A percentile compares a stretch with the other conserved stretches of the same genome.
These are phyloP conservation scores for Tuber calosporum DNA, from an alignment of 495 filamentous ascomycete genomes.

Conservation along the genomic window DNA sequence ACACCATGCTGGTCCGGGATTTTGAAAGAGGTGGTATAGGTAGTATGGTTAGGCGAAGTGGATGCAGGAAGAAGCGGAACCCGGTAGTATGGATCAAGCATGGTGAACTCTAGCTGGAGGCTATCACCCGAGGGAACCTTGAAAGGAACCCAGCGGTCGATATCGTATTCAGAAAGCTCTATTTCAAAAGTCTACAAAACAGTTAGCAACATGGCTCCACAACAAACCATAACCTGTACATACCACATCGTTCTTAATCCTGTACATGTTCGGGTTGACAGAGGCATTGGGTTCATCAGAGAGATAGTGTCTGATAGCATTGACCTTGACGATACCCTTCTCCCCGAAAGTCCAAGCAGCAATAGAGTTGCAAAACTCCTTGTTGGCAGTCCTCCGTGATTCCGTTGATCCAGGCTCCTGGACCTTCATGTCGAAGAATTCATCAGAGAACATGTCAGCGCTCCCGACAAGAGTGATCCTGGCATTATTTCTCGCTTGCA, in stretches of 20 bases:
- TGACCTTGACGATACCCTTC: slow-evolving; percentile 77
- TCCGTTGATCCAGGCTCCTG: slow-evolving; percentile 53
- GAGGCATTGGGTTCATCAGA: slow-evolving; percentile 48
- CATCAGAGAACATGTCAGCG: slow-evolving; percentile 75
- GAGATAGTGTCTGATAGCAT: slow-evolving; percentile 72
- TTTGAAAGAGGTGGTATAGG: slow-evolving; percentile 68
- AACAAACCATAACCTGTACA: slow-evolving; percentile 43
- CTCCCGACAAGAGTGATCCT: slow-evolving; percentile 81
- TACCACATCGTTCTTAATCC: slow-evolving; percentile 95
- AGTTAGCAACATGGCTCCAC: slow-evolving; percentile 34
- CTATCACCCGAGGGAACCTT: slow-evolving; percentile 58
- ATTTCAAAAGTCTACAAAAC: slow-evolving; percentile 67
- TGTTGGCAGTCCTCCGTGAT: slow-evolving; percentile 62
- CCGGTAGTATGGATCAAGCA: slow-evolving; percentile 98
- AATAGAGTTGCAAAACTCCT: slow-evolving; percentile 75
- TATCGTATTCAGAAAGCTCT: slow-evolving; percentile 74
- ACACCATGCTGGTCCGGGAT: slow-evolving; percentile 95
- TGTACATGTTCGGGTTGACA: slow-evolving; percentile 80
- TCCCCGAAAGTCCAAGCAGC: slow-evolving; percentile 92
- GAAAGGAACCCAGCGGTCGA: slow-evolving; percentile 66
- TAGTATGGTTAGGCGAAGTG: slow-evolving; percentile 59
- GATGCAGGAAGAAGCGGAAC: slow-evolving; percentile 57
- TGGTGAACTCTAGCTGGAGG: slow-evolving; percentile 91
- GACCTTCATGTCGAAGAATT: slow-evolving; percentile 82
- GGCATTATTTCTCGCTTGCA: slow-evolving; percentile 90